Evolutionary conservation across 2,329 filamentous ascomycete genomes (phyloP).

Genomic region (Rachicladosporium sp.): DNA sequence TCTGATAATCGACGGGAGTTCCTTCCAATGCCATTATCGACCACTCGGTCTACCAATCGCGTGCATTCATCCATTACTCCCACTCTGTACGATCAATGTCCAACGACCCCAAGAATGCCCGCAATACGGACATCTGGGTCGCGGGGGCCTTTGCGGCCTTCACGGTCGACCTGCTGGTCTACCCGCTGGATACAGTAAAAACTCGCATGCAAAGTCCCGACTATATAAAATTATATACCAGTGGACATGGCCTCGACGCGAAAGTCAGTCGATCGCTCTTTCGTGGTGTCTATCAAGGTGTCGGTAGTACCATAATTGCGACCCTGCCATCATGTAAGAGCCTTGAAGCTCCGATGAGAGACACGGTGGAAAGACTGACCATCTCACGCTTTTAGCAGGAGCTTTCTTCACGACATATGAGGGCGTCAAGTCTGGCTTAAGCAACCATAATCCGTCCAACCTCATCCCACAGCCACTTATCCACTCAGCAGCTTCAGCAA

Average conservation of each 20-base stretch:
- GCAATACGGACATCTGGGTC: constrained; percentile 21
- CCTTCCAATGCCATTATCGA: no score
- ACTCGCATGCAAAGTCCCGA: constrained; percentile 71
- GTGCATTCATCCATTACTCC: no score
- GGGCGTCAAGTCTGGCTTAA: constrained; percentile 53
- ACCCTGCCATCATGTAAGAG: constrained; percentile 70
- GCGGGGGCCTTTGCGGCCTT: constrained; percentile 78
- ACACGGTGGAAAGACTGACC: neutral
- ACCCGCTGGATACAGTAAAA: constrained; percentile 82
- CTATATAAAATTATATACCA: constrained; percentile 54
- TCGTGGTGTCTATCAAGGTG: constrained; percentile 71
- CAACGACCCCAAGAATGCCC: constrained; percentile 16
- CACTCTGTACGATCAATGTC: constrained; percentile 10
- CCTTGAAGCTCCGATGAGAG: neutral
- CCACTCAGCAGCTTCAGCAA: constrained; percentile 60
- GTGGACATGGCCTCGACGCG: constrained; percentile 38
- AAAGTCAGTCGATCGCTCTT: constrained; percentile 47
- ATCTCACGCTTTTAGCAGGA: constrained; percentile 44
- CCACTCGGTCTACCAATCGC: no score
- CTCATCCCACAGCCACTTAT: constrained; percentile 55
- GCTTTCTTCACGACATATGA: constrained; percentile 89
- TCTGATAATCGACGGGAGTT: no score
- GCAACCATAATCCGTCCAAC: constrained; percentile 35
- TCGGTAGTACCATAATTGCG: constrained; percentile 72
- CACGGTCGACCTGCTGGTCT: constrained; percentile 72